Evolutionary conservation across 345 rosid species (phyloP), one percentile per base, ranked within the genome.

Genomic region (Balakata baccata): DNA sequence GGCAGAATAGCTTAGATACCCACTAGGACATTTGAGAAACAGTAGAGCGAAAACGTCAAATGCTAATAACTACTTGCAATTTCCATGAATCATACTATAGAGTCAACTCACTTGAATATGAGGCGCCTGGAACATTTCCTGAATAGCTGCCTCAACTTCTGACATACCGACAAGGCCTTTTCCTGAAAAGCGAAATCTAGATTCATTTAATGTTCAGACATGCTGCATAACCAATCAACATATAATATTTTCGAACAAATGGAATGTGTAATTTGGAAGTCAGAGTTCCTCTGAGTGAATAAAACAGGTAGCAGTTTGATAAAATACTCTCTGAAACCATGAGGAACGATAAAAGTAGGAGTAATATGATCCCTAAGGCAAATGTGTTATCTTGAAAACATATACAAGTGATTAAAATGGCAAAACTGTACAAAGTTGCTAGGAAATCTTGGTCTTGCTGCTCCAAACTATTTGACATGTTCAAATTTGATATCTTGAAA

Each of bases 121-220:
- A 80, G 98, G 98, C 64, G 98, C 95, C 77, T 92, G 98, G 78
- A 94, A 92, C 98, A 94, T 92, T 75, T 92, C 98, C 78, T 94
- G 92, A 68, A 90, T 92, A 25, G 98, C 98, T 52, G 94, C 86
- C 78, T 94, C 97, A 77, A 92, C 91, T 68, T 89, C 97, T 61
- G 83, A 78, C 91, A 92, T 92, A 34, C 86, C 82, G 83, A 89
- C 94, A 53, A 90, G 81, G 73, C 70, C 75, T 74, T 86, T 88
- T 70, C 84, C 97, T 83, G 89, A 64, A 64, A 82, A 74, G 64
- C 25, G 50, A 71, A 29, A 64, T 0, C 38, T 38, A 70, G 20
- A 77, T 52, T 64, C 64, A 69, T 68, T 79, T 22, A 66, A 69
- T 39, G 41, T 72, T 29, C 57, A n/a, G 58, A 45, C 57, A 25